Evolutionary conservation across 495 filamentous ascomycete genomes (phyloP).

Genomic region (Rhizodiscina lignyota): DNA sequence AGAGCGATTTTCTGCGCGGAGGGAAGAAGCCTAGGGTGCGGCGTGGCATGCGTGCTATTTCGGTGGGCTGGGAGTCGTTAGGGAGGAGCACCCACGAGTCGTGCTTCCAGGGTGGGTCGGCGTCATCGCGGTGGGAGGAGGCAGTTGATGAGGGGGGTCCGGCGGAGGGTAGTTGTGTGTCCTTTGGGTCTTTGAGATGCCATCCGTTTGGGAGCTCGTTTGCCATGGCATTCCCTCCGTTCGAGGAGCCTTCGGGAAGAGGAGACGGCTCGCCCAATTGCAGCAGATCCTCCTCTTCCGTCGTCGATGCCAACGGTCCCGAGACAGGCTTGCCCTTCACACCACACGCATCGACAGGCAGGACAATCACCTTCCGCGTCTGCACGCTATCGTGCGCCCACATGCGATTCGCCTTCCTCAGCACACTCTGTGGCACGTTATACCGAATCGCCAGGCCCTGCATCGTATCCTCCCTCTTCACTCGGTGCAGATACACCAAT

Average conservation of each 20-base stretch:
- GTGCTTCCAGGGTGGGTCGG: slow-evolving; percentile 53
- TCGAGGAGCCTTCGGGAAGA: slow-evolving; percentile 3
- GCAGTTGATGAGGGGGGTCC: too few relatives aligned
- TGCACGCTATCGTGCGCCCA: slow-evolving; percentile 90
- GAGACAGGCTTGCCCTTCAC: slow-evolving; percentile 50
- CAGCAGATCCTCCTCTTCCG: slow-evolving; percentile 22
- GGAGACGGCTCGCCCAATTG: slow-evolving; percentile 19
- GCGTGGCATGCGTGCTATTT: slow-evolving; percentile 74
- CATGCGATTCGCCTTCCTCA: slow-evolving; percentile 77
- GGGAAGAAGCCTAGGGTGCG: slow-evolving; percentile 82
- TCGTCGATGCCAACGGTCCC: slow-evolving; percentile 9
- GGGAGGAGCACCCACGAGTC: slow-evolving; percentile 75
- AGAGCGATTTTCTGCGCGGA: slow-evolving; percentile 62
- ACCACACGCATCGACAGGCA: slow-evolving; percentile 82
- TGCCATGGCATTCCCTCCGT: too few relatives aligned
- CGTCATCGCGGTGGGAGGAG: slow-evolving; percentile 7
- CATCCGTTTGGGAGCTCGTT: slow-evolving; percentile 13
- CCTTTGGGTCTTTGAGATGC: slow-evolving; percentile 7
- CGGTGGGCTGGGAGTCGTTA: slow-evolving; percentile 47
- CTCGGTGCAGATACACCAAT: slow-evolving; percentile 79
- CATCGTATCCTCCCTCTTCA: slow-evolving; percentile 66
- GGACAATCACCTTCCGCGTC: slow-evolving; percentile 56
- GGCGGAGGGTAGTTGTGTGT: slow-evolving; percentile 11
- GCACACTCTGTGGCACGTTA: slow-evolving; percentile 60
- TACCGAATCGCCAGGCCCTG: slow-evolving; percentile 83